These are phyloP conservation scores for Lecanosticta acicola DNA, from an alignment of 2,329 filamentous ascomycete species.

Conservation along the genomic window DNA sequence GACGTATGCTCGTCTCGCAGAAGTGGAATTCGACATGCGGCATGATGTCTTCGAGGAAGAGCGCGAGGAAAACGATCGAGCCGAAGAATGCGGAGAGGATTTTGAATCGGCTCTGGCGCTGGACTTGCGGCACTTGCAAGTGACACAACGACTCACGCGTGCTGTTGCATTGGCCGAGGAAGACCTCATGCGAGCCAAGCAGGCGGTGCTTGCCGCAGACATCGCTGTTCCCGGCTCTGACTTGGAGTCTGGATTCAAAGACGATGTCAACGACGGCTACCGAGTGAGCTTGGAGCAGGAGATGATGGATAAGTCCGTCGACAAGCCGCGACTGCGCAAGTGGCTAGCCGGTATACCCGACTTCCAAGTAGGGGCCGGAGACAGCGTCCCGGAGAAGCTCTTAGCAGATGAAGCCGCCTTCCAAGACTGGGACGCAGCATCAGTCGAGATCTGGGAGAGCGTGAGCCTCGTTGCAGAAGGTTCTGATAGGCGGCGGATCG, in stretches of 20 bases:
- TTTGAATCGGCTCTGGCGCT: too few species aligned
- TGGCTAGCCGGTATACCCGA: too few species aligned
- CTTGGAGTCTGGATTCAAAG: conserved; percentile 3
- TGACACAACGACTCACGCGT: conserved; percentile 3
- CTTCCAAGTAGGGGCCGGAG: too few species aligned
- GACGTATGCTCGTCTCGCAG: too few species aligned
- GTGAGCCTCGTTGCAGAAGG: too few species aligned
- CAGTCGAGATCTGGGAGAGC: too few species aligned
- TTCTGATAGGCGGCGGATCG: too few species aligned
- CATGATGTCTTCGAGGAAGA: not conserved
- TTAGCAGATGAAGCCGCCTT: too few species aligned
- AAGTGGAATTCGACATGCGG: not conserved
- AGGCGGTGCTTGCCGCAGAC: conserved; percentile 1
- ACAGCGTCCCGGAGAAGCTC: too few species aligned
- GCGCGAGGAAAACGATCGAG: not conserved
- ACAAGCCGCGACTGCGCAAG: not conserved
- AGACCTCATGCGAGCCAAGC: not conserved
- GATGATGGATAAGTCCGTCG: not conserved
- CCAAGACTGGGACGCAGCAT: too few species aligned
- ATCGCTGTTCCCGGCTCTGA: not conserved
- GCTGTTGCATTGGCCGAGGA: conserved; percentile 1
- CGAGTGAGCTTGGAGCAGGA: conserved; percentile 1
- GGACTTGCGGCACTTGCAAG: not conserved
- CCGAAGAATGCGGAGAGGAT: not conserved
- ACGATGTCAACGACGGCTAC: conserved; percentile 3